These are phyloP conservation scores for Wolfiporia cocos DNA, from an alignment of 1,284 basidiomycete genomes.

Conservation along the genomic window DNA sequence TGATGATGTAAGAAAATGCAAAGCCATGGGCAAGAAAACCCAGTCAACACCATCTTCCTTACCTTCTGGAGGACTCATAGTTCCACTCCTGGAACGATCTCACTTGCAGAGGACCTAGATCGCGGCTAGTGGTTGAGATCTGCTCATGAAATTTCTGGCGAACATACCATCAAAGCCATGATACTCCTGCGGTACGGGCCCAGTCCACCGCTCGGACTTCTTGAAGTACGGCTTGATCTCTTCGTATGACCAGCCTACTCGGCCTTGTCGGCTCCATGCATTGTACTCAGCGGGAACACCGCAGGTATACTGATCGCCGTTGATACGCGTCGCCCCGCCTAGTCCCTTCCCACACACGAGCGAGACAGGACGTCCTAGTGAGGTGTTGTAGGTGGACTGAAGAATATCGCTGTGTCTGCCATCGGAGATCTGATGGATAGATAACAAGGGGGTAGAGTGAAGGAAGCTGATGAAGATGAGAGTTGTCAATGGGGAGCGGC, in stretches of 20 bases:
- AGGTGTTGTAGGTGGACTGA: neutral
- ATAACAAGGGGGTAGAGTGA: slow-evolving; percentile 2
- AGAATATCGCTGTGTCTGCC: neutral
- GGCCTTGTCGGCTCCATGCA: slow-evolving; percentile 2
- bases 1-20: neutral
- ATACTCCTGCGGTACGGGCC: slow-evolving; percentile 3
- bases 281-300: slow-evolving; percentile 6
- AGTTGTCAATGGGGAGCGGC: neutral
- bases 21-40: no score
- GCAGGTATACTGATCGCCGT: slow-evolving; percentile 6
- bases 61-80: slow-evolving; percentile 2
- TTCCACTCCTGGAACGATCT: neutral
- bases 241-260: slow-evolving; percentile 1
- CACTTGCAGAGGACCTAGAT: neutral
- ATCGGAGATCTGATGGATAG: neutral
- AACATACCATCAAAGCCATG: slow-evolving; percentile 1
- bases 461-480: neutral
- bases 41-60: no score
- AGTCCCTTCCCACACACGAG: slow-evolving; percentile 1
- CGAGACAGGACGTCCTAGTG: slow-evolving; percentile 2
- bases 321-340: slow-evolving; percentile 5
- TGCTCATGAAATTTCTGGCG: no score
- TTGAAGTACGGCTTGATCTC: slow-evolving; percentile 4
- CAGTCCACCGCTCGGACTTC: slow-evolving; percentile 4
- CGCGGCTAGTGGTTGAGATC: no score